These are phyloP conservation scores for Meredithiella fracta DNA, from an alignment of 2,329 filamentous ascomycete species.

Conservation along the genomic window DNA sequence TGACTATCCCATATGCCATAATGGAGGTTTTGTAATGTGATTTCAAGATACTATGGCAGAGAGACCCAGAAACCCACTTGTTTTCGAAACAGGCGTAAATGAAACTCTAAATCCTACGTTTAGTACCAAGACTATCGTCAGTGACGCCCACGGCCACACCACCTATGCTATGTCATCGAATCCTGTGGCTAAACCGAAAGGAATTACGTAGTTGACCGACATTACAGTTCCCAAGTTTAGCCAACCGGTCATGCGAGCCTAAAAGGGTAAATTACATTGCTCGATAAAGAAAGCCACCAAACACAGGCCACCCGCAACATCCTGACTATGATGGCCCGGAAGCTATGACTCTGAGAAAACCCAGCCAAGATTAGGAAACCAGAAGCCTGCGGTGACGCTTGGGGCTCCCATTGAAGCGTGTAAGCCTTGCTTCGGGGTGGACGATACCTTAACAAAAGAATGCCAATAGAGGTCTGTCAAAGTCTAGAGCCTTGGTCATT, in stretches of 20 bases:
- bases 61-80: too few species aligned
- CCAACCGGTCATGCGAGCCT: neutral
- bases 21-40: too few species aligned
- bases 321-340: neutral
- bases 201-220: too few species aligned
- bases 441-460: neutral
- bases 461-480: neutral
- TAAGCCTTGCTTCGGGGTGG: neutral
- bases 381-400: neutral
- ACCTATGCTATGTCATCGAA: too few species aligned
- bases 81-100: too few species aligned
- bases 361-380: neutral
- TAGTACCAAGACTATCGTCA: too few species aligned
- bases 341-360: neutral
- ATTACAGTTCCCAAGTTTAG: neutral
- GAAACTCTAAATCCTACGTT: too few species aligned
- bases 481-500: neutral
- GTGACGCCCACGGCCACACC: too few species aligned
- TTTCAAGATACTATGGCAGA: too few species aligned
- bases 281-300: neutral
- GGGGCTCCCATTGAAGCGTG: neutral
- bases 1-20: too few species aligned
- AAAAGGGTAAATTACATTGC: neutral
- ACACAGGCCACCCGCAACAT: neutral
- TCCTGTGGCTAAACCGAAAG: too few species aligned